phyloP scores from a whole-genome alignment of 768 basidiomycete species.

The Pleurotus salmoneostramineus region DNA sequence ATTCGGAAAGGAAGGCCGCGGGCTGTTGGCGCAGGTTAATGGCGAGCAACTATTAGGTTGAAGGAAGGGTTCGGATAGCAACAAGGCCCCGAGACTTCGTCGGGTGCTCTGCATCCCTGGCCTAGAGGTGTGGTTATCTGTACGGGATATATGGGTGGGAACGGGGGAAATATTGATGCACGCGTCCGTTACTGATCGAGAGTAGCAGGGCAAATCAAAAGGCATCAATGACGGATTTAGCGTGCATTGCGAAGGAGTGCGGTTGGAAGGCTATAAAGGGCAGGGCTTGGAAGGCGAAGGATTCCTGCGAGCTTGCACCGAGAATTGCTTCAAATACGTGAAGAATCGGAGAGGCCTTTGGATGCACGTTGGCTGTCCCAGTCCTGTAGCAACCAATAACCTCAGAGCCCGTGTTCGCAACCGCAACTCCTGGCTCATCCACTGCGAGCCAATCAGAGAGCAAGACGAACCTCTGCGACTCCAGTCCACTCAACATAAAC shows the following conservation, averaged over 20 bases:
- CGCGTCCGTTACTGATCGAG: conserved; percentile 3
- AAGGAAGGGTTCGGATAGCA: no score
- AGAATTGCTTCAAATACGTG: neutral
- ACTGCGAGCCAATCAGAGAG: conserved; percentile 46
- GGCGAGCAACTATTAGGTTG: no score
- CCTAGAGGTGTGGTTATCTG: no score
- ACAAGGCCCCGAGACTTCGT: no score
- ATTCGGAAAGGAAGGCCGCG: no score
- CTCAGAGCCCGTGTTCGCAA: conserved; percentile 6
- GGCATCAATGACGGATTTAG: neutral
- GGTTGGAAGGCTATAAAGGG: conserved; percentile 7
- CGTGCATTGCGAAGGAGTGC: neutral
- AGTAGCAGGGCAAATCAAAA: neutral
- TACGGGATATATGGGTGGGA: no score
- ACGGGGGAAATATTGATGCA: neutral
- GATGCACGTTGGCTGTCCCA: conserved; percentile 38
- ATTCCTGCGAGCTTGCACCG: conserved; percentile 6
- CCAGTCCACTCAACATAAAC: conserved; percentile 39
- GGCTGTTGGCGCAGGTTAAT: no score
- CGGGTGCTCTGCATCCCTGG: no score
- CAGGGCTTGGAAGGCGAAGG: neutral
- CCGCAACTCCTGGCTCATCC: conserved; percentile 25
- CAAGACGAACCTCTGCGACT: conserved; percentile 20
- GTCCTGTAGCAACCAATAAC: neutral
- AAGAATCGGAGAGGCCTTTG: conserved; percentile 17